Conservation (phyloP, 768 basidiomycete genomes). For the Rhizopogon sp. region DNA sequence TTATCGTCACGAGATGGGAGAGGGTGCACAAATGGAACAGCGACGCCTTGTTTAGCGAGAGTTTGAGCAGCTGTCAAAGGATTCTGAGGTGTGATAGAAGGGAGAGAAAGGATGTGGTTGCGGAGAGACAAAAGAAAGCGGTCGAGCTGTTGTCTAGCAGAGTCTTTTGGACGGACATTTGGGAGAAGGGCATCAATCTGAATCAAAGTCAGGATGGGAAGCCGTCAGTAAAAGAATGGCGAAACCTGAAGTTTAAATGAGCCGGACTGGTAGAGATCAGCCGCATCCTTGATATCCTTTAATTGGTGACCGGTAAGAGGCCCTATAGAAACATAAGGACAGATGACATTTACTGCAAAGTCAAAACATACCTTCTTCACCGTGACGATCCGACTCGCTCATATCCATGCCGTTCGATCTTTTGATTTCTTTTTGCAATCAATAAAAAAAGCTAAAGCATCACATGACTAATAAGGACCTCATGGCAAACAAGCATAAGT, state of each 20-base stretch:
- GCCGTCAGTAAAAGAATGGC: not conserved
- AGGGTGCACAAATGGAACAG: constrained; percentile 67
- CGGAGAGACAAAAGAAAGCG: constrained; percentile 67
- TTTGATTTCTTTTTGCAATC: not conserved
- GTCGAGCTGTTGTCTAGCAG: constrained; percentile 54
- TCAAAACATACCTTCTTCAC: not conserved
- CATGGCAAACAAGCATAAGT: not conserved
- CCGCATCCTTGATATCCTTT: constrained; percentile 65
- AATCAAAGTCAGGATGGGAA: constrained; percentile 6
- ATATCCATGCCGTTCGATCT: not conserved
- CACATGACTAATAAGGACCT: not conserved
- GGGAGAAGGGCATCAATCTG: constrained; percentile 81
- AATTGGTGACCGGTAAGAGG: constrained; percentile 71
- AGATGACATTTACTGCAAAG: not conserved
- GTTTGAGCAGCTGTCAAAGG: constrained; percentile 61
- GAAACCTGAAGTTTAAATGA: constrained; percentile 82
- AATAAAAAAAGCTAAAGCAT: not conserved
- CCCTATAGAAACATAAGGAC: constrained; percentile 18
- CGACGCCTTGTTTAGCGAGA: constrained; percentile 48
- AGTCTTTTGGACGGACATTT: constrained; percentile 63
- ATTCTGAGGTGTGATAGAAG: constrained; percentile 52
- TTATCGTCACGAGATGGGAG: constrained; percentile 74
- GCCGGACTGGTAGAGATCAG: constrained; percentile 68
- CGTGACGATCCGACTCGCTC: not conserved
- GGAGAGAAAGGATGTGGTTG: constrained; percentile 53